Base-by-base conservation (phyloP, 257 asterid species). In the Lycium barbarum region DNA sequence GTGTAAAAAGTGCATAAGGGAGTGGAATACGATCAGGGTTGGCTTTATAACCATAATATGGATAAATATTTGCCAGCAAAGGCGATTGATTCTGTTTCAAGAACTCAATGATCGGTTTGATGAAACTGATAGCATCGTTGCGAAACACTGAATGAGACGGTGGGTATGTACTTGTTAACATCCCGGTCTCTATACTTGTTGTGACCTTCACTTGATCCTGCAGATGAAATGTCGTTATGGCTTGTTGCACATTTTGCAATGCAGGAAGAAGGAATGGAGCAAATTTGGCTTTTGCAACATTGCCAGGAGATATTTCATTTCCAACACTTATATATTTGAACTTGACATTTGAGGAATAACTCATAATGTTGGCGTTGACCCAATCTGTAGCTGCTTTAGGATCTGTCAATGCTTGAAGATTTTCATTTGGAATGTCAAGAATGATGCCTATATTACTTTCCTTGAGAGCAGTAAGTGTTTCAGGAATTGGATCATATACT, bases 301-400 rank as follows among this genome's bases (percentile, higher is more conserved):
- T 74, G 0, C 0, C 5, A 4, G 91, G 82, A 33, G 55, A n/a
- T 17, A 90, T 79, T 63, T 90, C 90, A 15, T 91, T 91, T 17
- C 94, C 93, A 8, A 87, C 90, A 4, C 84, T 86, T 15, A 88
- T 55, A 86, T 86, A 90, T 61, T 73, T 86, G 87, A 91, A 86
- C 1, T 59, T 88, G 58, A 91, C 89, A 40, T 81, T 57, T 9
- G 55, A 35, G 1, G 10, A 58, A 15, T 81, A 86, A 7, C 8
- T 36, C 9, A 10, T 67, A 0, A 90, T 55, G 62, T 90, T 86
- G 26, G 8, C 15, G 36, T 66, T 67, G 17, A 91, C 85, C 94
- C 94, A 90, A n/a, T 10, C 6, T 22, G 89, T 80, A 33, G 78
- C 88, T 43, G 57, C 68, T 2, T 26, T 35, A 13, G 79, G 55